Percentiles rank a stretch among this genome's conserved stretches.
Conservation (phyloP, 2,329 filamentous ascomycete species). For the Colletotrichum sp. region DNA sequence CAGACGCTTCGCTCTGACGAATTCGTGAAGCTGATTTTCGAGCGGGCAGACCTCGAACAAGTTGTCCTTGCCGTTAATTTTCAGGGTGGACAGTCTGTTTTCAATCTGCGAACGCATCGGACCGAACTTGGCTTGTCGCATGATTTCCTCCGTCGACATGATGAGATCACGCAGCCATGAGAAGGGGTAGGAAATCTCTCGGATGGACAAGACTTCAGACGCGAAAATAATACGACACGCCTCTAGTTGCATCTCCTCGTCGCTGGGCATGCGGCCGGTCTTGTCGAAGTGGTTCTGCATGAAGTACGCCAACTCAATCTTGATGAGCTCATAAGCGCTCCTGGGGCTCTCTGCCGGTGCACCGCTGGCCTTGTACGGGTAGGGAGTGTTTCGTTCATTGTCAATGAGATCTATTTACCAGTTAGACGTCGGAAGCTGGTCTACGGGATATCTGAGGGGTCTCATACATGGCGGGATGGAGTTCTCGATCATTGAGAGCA, state of each 20-base stretch:
- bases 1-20: slow-evolving; percentile 54
- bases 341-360: slow-evolving; percentile 51
- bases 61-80: slow-evolving; percentile 63
- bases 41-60: slow-evolving; percentile 63
- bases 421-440: slow-evolving; percentile 44
- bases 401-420: slow-evolving; percentile 64
- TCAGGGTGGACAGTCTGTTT: slow-evolving; percentile 51
- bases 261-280: slow-evolving; percentile 45
- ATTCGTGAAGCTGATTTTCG: slow-evolving; percentile 59
- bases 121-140: slow-evolving; percentile 51
- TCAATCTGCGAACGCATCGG: slow-evolving; percentile 52
- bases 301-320: slow-evolving; percentile 61
- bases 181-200: slow-evolving; percentile 39
- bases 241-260: slow-evolving; percentile 61
- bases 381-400: slow-evolving; percentile 62
- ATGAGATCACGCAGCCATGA: slow-evolving; percentile 66
- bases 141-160: slow-evolving; percentile 50
- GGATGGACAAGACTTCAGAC: slow-evolving; percentile 51
- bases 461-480: slow-evolving; percentile 68
- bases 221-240: slow-evolving; percentile 64
- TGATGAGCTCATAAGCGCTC: slow-evolving; percentile 67
- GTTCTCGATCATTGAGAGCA: slow-evolving; percentile 69
- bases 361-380: slow-evolving; percentile 56
- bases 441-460: slow-evolving; percentile 39
- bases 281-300: slow-evolving; percentile 48